Base-by-base conservation (phyloP, 257 asterid genomes). In the Solanum ossicruentum region DNA sequence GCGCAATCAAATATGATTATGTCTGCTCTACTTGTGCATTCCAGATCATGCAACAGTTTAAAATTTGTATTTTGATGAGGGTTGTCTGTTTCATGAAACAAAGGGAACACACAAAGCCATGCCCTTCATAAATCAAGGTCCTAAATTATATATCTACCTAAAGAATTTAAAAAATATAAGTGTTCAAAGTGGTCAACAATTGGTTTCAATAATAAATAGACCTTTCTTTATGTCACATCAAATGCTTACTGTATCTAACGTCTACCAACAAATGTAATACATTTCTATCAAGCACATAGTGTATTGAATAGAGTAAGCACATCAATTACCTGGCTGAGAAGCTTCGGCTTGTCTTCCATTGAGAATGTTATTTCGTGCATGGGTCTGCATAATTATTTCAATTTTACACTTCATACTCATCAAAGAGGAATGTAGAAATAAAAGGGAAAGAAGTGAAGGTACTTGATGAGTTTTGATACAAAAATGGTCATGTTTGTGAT, bases 291-390 rank as follows among this genome's bases (percentile, higher is more conserved):
- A 78, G 65, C 26, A 77, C 63, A 52, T 16, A 17, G 13, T 52
- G 65, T 78, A 28, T 17, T 78, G 83, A 26, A 78, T 78, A 78
- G 28, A 28, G 43, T 28, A 78, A 54, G 61, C 73, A 73, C 36
- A 55, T 71, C 79, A 80, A 78, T 60, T 86, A 97, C 98, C 98
- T 93, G 97, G 90, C 98, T 97, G 82, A 97, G 98, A 88, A 97
- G 96, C 89, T 97, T 97, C 77, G 98, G 99, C 88, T 92, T 95
- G 93, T 97, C 98, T 73, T 91, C 93, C 11, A 92, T 91, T 87
- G 99, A 97, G 89, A 93, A 94, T 36, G 99, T 97, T 88, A 97
- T 97, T 90, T 97, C 99, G 89, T 97, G 99, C 98, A 95, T 93
- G 84, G 98, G 94, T 96, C 99, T 97, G 92, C 92, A 89, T 80